phyloP scores from a whole-genome alignment of 2,329 filamentous ascomycete genomes.

The Clathrospora elynae region DNA sequence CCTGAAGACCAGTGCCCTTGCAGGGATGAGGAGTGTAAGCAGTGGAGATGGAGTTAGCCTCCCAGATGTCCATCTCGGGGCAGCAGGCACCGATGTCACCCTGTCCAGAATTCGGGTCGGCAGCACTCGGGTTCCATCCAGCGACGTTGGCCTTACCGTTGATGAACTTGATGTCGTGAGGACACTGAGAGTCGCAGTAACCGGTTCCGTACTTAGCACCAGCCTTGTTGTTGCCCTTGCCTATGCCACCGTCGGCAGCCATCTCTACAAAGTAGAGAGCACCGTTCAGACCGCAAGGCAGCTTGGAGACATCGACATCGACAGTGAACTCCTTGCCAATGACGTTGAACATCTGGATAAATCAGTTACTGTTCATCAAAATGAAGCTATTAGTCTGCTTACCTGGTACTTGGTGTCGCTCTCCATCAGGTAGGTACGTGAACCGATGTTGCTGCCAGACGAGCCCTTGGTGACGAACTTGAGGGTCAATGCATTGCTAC shows the following conservation, averaged over 20 bases:
- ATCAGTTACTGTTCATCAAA: too few relatives aligned
- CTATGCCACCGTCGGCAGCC: slow-evolving; percentile 60
- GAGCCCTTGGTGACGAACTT: slow-evolving; percentile 62
- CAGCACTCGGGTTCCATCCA: slow-evolving; percentile 58
- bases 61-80: slow-evolving; percentile 72
- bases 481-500: slow-evolving; percentile 58
- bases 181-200: slow-evolving; percentile 50
- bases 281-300: slow-evolving; percentile 73
- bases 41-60: slow-evolving; percentile 68
- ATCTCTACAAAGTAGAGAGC: slow-evolving; percentile 60
- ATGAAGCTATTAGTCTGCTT: too few relatives aligned
- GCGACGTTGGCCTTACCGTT: slow-evolving; percentile 61
- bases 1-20: slow-evolving; percentile 55
- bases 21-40: slow-evolving; percentile 71
- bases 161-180: slow-evolving; percentile 59
- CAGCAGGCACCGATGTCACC: slow-evolving; percentile 67
- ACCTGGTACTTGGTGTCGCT: slow-evolving; percentile 48
- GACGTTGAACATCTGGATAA: slow-evolving; percentile 52
- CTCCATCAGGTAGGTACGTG: slow-evolving; percentile 52
- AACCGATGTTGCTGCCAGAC: slow-evolving; percentile 51
- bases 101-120: slow-evolving; percentile 60
- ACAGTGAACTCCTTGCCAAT: slow-evolving; percentile 51
- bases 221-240: slow-evolving; percentile 57
- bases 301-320: slow-evolving; percentile 59
- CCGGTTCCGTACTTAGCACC: slow-evolving; percentile 65